Evolutionary conservation across 345 rosid genomes (phyloP).

Genomic region (Murraya paniculata): DNA sequence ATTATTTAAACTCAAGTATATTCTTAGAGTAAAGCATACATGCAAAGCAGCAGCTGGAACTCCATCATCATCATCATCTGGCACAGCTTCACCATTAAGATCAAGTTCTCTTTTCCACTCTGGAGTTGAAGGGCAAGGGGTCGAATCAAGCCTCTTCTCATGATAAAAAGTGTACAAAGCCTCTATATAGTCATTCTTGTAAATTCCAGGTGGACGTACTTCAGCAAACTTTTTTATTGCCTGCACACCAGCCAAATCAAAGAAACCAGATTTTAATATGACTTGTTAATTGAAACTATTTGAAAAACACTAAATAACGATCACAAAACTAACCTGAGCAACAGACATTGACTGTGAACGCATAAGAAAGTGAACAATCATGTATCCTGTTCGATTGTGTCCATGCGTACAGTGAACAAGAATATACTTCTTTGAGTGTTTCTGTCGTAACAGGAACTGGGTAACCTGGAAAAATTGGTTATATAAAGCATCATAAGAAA

Average conservation of each 20-base stretch:
- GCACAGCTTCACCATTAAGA: constrained; percentile 94
- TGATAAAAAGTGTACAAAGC: constrained; percentile 86
- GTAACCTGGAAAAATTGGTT: constrained; percentile 48
- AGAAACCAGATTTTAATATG: background rate
- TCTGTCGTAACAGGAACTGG: constrained; percentile 70
- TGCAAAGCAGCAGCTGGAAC: constrained; percentile 38
- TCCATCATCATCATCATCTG: constrained; percentile 73
- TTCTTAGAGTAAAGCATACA: constrained; percentile 36
- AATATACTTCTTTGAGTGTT: constrained; percentile 70
- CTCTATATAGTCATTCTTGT: constrained; percentile 86
- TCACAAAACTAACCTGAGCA: constrained; percentile 53
- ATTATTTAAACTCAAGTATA: constrained; percentile 6
- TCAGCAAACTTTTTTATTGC: constrained; percentile 77
- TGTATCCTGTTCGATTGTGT: constrained; percentile 95
- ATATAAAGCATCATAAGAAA: background rate
- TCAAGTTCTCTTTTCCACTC: constrained; percentile 98
- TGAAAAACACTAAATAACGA: background rate
- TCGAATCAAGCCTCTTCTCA: constrained; percentile 73
- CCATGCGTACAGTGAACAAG: constrained; percentile 99
- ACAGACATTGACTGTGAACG: constrained; percentile 76
- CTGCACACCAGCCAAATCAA: constrained; percentile 38
- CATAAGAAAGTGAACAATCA: constrained; percentile 95
- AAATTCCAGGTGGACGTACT: constrained; percentile 98
- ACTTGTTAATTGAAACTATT: background rate
- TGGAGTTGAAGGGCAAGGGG: constrained; percentile 78